Evolutionary conservation across 148 eudicot species (phyloP).

Genomic region (Silene conica): DNA sequence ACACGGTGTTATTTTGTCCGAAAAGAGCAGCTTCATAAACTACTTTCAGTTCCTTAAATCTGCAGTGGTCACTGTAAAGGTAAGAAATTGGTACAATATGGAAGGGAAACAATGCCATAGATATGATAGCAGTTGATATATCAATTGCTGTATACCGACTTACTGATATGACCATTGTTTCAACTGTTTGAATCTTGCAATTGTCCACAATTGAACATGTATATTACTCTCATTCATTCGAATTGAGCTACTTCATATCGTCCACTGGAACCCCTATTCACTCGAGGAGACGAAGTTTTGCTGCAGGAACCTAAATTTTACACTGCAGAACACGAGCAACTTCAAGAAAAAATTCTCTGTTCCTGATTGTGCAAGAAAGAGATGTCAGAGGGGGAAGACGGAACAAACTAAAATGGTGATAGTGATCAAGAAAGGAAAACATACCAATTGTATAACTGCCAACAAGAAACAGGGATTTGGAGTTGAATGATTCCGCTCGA

Average conservation of each 20-base stretch:
- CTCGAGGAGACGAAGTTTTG: slow-evolving; percentile 76
- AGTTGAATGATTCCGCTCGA: slow-evolving; percentile 92
- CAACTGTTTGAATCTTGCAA: slow-evolving; percentile 85
- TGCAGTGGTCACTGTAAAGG: too few species aligned
- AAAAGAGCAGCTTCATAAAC: too few species aligned
- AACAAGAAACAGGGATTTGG: slow-evolving; percentile 75
- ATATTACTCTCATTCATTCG: slow-evolving; percentile 87
- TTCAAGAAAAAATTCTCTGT: slow-evolving; percentile 82
- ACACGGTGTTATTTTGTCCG: too few species aligned
- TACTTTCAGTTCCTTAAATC: too few species aligned
- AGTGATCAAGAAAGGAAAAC: slow-evolving; percentile 16
- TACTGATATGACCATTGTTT: slow-evolving; percentile 45
- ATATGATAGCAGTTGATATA: background rate
- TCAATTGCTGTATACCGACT: slow-evolving; percentile 63
- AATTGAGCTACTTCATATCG: slow-evolving; percentile 81
- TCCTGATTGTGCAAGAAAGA: slow-evolving; percentile 36
- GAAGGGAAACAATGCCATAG: background rate
- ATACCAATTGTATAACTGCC: slow-evolving; percentile 96
- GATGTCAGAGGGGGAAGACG: slow-evolving; percentile 6
- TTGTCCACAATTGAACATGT: slow-evolving; percentile 95
- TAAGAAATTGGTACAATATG: background rate
- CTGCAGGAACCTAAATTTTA: slow-evolving; percentile 66
- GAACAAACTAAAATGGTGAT: background rate
- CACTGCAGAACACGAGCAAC: slow-evolving; percentile 71
- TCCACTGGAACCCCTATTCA: slow-evolving; percentile 68